Base-by-base conservation (phyloP, 257 asterid genomes). In the Jacaranda copaia region DNA sequence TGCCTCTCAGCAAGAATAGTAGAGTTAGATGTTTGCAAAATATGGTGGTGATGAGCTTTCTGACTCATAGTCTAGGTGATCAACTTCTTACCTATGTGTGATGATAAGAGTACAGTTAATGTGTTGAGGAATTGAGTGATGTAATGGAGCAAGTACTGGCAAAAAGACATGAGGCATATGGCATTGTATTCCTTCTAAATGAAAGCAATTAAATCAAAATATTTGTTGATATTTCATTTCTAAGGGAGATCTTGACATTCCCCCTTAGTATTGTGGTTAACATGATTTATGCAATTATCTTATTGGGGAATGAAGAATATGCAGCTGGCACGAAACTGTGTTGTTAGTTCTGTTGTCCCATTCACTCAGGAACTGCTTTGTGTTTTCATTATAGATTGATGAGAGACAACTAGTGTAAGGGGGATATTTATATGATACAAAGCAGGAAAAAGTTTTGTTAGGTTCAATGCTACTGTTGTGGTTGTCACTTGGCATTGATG, bases 121-220 rank as follows among this genome's bases (percentile, higher is more conserved):
- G 12, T 76, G 16, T 43, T 42, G 45, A 18, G 46, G 5, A 65
- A 19, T 46, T 18, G 16, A 75, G 66, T 75, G 72, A 52, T 75
- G 65, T 15, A 8, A 36, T 36, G 61, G 51, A 52, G 43, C 75
- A 70, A 35, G 64, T n/a, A 16, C 16, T 53, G 61, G 48, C 5
- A 42, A 40, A 40, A 40, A 40, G 45, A 40, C 8, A 25, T 25
- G 32, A 25, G 32, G 32, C 2, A 25, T 25, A 25, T 25, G 32
- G 32, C 2, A 25, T 0, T 25, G 32, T 25, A 25, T 25, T 25
- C 32, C 64, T 36, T 38, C 52, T 16, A 9, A 38, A 39, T 20
- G 12, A 6, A 51, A 63, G 73, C 51, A 16, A 8, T 71, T 71
- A 56, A 57, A 40, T 40, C 9, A 58, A 20, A 56, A 58, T 39